Evolutionary conservation across 805 yeast species (phyloP), one percentile per base, ranked within the genome.

Genomic region (Isabelozyma pseudorhagii): DNA sequence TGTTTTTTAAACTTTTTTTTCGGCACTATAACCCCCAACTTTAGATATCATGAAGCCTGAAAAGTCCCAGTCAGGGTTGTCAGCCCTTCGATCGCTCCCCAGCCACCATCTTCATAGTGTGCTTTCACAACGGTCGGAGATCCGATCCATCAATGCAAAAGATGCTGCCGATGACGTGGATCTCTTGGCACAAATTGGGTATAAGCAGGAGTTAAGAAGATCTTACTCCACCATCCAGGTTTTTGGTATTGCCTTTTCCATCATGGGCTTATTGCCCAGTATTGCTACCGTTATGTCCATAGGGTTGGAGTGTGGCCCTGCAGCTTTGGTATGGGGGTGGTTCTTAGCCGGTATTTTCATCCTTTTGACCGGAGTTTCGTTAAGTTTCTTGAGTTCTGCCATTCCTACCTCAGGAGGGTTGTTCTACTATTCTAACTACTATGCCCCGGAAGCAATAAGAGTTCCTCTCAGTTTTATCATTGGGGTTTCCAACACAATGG

Each of bases 351-450:
- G 83, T 4, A 13, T 17, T 5, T 81, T 83, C 56, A 82, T 85
- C 49, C 59, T 84, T 48, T 60, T 73, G 8, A 77, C 83, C n/a
- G 90, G 89, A 14, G 53, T 78, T 7, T 73, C 85, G 14, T 79
- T 87, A 83, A 74, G 87, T 5, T 86, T 84, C 57, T 64, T 84
- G 53, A 88, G 86, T 1, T 78, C 85, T 38, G 79, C 90, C 1
- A 78, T 83, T 54, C 92, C 93, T 27, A 85, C 92, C 1, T 80
- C 87, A 17, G 92, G 92, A 48, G 92, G 92, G 8, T 68, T 86
- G 39, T 87, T 84, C 38, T 84, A 81, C 88, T 1, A 40, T n/a
- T 9, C 28, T 8, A 82, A 75, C 63, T 77, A 82, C 60, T 85
- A 82, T 60, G 82, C 90, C 25, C 91, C 89, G 1, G 77, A 72